A percentile compares a stretch with the other conserved stretches of the same genome.
These are phyloP conservation scores for Trichoderma gamsii DNA, from an alignment of 495 filamentous ascomycete species.

Conservation along the genomic window DNA sequence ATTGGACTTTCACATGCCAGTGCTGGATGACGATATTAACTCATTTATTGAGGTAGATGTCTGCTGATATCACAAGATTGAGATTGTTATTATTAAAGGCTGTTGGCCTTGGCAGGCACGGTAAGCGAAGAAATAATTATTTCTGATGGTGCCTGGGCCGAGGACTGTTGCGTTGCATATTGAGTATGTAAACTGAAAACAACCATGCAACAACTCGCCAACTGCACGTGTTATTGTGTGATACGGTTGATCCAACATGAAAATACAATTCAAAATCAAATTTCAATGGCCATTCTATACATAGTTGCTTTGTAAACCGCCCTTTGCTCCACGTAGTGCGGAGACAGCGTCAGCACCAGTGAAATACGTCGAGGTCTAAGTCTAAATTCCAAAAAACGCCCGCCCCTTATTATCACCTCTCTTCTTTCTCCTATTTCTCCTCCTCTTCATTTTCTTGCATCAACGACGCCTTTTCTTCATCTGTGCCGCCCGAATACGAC, in stretches of 20 bases:
- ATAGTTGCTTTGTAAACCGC: not conserved
- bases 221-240: not conserved
- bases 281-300: not conserved
- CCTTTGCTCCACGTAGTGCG: not conserved
- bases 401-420: not conserved
- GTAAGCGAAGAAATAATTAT: not conserved
- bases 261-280: not conserved
- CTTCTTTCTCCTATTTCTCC: too few species aligned
- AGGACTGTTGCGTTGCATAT: not conserved
- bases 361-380: not conserved
- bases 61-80: not conserved
- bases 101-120: not conserved
- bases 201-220: too few species aligned
- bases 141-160: not conserved
- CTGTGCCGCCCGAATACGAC: constrained; percentile 3
- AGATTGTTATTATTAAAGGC: not conserved
- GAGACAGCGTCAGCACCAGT: not conserved
- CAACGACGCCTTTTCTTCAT: constrained; percentile 23
- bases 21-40: not conserved
- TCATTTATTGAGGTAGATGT: not conserved
- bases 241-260: too few species aligned
- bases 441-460: not conserved
- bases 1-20: constrained; percentile 8
- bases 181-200: not conserved
- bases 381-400: not conserved